A percentile compares a stretch with the other conserved stretches of the same genome.
These are phyloP conservation scores for Arachnopeziza araneosa DNA, from an alignment of 2,329 filamentous ascomycete genomes.

Conservation along the genomic window DNA sequence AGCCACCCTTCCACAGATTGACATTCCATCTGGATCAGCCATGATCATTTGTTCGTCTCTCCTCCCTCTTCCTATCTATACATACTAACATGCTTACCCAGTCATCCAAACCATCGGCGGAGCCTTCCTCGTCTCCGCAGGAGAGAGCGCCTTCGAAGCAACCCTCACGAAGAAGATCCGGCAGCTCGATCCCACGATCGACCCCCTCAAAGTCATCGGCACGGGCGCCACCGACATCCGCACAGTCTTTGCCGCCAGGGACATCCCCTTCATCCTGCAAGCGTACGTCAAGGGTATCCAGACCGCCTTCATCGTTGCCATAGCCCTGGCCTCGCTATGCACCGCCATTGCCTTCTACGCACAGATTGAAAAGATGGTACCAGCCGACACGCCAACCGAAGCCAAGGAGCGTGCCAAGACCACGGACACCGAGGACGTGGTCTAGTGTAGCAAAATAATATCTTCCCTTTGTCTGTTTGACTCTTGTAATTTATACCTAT, in stretches of 20 bases:
- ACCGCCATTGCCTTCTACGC: neutral
- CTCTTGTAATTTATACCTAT: no score
- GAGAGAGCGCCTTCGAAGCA: constrained; percentile 23
- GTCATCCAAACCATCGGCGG: constrained; percentile 30
- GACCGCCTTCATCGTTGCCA: constrained; percentile 12
- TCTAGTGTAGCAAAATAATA: no score
- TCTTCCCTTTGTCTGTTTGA: no score
- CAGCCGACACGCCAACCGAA: no score
- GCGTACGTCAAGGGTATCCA: constrained; percentile 18
- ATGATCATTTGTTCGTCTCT: constrained; percentile 36
- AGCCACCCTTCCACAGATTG: constrained; percentile 38
- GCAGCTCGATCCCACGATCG: constrained; percentile 33
- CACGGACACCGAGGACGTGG: no score
- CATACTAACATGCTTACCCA: constrained; percentile 9
- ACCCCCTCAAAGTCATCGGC: constrained; percentile 30
- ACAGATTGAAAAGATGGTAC: neutral
- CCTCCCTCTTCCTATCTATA: neutral
- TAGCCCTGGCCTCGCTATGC: neutral
- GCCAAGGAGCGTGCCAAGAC: no score
- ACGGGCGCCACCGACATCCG: constrained; percentile 38
- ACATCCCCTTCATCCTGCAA: constrained; percentile 10
- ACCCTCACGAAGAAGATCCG: constrained; percentile 40
- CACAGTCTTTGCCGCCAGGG: constrained; percentile 35
- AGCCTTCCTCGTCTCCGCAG: constrained; percentile 19
- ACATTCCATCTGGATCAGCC: constrained; percentile 47